Conservation (phyloP, 768 basidiomycete species). For the Roridomyces roridus region DNA sequence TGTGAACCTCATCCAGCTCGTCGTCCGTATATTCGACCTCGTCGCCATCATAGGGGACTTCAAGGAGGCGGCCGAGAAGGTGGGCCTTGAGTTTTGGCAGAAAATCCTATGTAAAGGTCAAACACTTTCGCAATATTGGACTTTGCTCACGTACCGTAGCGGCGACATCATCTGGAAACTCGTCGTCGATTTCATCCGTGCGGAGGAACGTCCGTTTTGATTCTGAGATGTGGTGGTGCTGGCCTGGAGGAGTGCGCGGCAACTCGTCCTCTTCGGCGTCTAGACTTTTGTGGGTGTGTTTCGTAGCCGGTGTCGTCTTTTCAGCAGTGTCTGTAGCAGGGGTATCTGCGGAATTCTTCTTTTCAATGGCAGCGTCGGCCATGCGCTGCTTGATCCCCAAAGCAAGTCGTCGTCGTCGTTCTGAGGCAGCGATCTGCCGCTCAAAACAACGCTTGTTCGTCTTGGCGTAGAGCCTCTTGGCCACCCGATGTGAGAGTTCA, state of each 20-base stretch:
- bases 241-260: neutral
- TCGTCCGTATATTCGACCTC: slow-evolving; percentile 16
- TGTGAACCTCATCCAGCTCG: neutral
- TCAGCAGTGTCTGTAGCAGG: no score
- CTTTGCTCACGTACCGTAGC: no score
- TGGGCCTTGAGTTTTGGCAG: no score
- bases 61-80: no score
- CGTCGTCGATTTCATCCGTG: neutral
- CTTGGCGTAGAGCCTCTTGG: slow-evolving; percentile 34
- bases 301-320: neutral
- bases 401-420: neutral
- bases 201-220: neutral
- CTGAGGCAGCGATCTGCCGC: slow-evolving; percentile 24
- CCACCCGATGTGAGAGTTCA: slow-evolving; percentile 34
- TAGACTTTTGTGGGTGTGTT: neutral
- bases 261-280: neutral
- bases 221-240: slow-evolving; percentile 1
- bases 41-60: slow-evolving; percentile 17
- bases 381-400: neutral
- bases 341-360: no score
- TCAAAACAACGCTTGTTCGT: slow-evolving; percentile 32
- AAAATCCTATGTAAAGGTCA: no score
- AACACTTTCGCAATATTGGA: no score
- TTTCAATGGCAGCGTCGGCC: neutral
- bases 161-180: neutral